Percentiles rank a stretch among this genome's conserved stretches.
Evolutionary conservation across 257 asterid species (phyloP).

Genomic region (Rauvolfia tetraphylla): DNA sequence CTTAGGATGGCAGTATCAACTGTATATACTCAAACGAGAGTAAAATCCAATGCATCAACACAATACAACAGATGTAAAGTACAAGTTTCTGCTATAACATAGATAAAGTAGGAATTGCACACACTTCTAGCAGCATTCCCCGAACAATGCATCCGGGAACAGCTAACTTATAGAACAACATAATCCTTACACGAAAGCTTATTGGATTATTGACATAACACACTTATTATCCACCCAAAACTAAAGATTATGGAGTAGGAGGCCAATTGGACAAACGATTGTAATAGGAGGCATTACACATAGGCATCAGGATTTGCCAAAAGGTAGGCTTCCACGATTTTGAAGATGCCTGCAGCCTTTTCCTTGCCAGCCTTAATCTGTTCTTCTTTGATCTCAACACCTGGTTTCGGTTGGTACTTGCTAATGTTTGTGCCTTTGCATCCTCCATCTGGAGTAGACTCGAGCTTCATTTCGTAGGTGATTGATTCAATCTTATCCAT

Average conservation of each 20-base stretch:
- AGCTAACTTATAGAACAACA: neutral
- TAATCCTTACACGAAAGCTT: neutral
- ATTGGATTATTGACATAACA: neutral
- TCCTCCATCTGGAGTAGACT: conserved; percentile 49
- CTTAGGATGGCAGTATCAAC: neutral
- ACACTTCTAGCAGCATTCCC: neutral
- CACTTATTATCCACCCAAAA: conserved; percentile 6
- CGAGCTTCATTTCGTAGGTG: conserved; percentile 44
- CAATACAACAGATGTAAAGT: too few species aligned
- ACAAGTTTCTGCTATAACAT: neutral
- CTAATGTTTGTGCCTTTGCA: conserved; percentile 38
- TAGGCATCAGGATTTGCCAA: conserved; percentile 31
- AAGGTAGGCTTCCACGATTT: conserved; percentile 31
- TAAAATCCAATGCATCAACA: too few species aligned
- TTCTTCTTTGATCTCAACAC: conserved; percentile 41
- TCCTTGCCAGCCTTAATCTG: conserved; percentile 32
- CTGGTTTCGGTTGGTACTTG: conserved; percentile 39
- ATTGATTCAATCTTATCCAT: conserved; percentile 43
- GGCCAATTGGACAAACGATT: neutral
- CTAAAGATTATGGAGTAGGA: neutral
- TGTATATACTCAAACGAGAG: too few species aligned
- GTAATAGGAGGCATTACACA: conserved; percentile 3
- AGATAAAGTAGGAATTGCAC: neutral
- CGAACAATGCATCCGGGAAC: neutral
- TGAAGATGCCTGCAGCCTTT: conserved; percentile 25